These are phyloP conservation scores for Xylaria nigripes DNA, from an alignment of 495 filamentous ascomycete species.

Conservation along the genomic window DNA sequence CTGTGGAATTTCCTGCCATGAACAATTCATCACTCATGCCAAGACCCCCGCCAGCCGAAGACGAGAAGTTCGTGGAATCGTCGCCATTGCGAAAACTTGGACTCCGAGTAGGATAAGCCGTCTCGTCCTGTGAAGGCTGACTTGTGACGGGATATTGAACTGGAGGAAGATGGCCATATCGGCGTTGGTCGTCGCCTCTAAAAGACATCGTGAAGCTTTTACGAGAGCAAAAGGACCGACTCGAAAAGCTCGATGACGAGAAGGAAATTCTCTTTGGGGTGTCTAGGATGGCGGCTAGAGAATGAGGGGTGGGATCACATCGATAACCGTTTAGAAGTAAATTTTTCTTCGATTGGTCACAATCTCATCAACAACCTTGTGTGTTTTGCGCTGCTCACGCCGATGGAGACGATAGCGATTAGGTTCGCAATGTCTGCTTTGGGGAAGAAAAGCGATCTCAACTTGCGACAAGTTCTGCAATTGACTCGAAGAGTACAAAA, in stretches of 20 bases:
- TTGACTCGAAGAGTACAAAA: not conserved
- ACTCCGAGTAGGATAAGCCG: constrained; percentile 43
- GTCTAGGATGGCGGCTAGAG: not conserved
- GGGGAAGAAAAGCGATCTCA: not conserved
- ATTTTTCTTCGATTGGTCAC: not conserved
- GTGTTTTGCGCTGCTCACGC: not conserved
- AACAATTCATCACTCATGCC: constrained; percentile 43
- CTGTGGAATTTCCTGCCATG: constrained; percentile 30
- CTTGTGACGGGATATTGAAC: constrained; percentile 46
- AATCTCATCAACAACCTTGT: not conserved
- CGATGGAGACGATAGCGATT: not conserved
- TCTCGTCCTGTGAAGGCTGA: constrained; percentile 27
- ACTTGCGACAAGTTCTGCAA: not conserved
- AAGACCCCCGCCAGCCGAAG: constrained; percentile 24
- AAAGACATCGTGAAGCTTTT: constrained; percentile 41
- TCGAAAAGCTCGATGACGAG: not conserved
- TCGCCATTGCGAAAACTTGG: constrained; percentile 76
- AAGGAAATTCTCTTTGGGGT: not conserved
- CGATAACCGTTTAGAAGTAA: not conserved
- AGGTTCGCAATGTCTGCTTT: not conserved
- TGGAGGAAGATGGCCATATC: constrained; percentile 50
- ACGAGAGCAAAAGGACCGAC: not conserved
- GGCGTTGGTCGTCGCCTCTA: constrained; percentile 44
- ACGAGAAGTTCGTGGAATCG: constrained; percentile 47
- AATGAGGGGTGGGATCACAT: not conserved